Evolutionary conservation across 805 yeast species (phyloP).

Genomic region (Starmera amethionina): DNA sequence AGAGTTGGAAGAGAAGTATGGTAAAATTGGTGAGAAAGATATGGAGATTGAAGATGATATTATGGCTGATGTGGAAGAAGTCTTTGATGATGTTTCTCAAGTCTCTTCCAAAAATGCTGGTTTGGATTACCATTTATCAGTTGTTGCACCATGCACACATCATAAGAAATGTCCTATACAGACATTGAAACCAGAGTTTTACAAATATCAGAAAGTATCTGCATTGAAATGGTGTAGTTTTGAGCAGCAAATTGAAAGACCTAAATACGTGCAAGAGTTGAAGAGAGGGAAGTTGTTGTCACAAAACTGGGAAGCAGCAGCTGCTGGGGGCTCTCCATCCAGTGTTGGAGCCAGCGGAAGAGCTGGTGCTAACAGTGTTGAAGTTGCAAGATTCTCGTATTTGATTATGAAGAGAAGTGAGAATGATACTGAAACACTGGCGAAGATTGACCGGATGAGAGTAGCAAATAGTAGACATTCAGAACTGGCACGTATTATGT

Average conservation of each 20-base stretch:
- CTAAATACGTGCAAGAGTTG: slow-evolving; percentile 70
- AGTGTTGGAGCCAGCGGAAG: slow-evolving; percentile 65
- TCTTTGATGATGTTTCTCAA: slow-evolving; percentile 1
- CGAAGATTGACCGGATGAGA: slow-evolving; percentile 31
- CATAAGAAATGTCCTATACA: slow-evolving; percentile 84
- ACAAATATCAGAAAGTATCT: slow-evolving; percentile 33
- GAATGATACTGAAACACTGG: slow-evolving; percentile 31
- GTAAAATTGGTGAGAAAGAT: slow-evolving; percentile 32
- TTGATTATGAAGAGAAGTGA: slow-evolving; percentile 55
- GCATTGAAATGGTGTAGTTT: slow-evolving; percentile 53
- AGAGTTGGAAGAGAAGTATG: slow-evolving; percentile 29
- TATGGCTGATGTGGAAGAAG: slow-evolving; percentile 9
- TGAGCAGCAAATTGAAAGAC: slow-evolving; percentile 63
- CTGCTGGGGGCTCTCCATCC: slow-evolving; percentile 14
- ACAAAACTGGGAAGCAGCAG: slow-evolving; percentile 60
- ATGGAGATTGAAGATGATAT: slow-evolving; percentile 37
- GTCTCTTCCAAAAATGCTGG: background rate
- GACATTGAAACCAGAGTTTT: slow-evolving; percentile 60
- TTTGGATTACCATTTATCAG: slow-evolving; percentile 38
- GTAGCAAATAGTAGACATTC: slow-evolving; percentile 18
- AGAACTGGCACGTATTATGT: slow-evolving; percentile 64
- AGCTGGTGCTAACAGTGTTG: slow-evolving; percentile 59
- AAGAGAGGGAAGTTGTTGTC: slow-evolving; percentile 75
- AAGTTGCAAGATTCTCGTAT: slow-evolving; percentile 65
- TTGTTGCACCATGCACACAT: slow-evolving; percentile 88